These are phyloP conservation scores for Nitzschia sp. DNA, from an alignment of 108 stramenopile species.

Conservation along the genomic window DNA sequence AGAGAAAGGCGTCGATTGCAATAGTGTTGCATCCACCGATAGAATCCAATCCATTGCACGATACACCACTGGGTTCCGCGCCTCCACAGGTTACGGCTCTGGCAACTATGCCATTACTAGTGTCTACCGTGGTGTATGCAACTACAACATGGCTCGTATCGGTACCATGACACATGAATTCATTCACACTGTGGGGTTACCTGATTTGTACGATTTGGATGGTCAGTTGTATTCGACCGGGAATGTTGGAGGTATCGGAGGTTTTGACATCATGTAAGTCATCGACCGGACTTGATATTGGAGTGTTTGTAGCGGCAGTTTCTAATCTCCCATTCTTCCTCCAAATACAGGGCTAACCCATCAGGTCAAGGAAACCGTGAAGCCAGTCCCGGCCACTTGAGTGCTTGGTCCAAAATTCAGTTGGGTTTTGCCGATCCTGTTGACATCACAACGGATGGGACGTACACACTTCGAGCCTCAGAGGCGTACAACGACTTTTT, in stretches of 20 bases:
- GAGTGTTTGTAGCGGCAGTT: not conserved
- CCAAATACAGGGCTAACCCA: not conserved
- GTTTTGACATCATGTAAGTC: slow-evolving; percentile 32
- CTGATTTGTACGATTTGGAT: slow-evolving; percentile 36
- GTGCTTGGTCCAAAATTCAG: slow-evolving; percentile 47
- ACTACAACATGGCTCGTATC: slow-evolving; percentile 6
- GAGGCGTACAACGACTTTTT: slow-evolving; percentile 45
- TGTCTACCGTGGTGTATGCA: slow-evolving; percentile 33
- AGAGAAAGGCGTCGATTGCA: slow-evolving; percentile 38
- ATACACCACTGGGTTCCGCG: not conserved
- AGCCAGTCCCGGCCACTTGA: slow-evolving; percentile 38
- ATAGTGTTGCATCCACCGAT: not conserved
- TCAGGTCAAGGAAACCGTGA: not conserved
- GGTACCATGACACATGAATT: slow-evolving; percentile 41
- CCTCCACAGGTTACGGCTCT: not conserved
- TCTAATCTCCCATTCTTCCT: not conserved
- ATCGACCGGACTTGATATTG: not conserved
- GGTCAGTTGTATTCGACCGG: not conserved
- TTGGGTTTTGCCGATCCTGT: slow-evolving; percentile 56
- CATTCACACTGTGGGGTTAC: slow-evolving; percentile 21
- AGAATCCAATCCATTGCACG: slow-evolving; percentile 14
- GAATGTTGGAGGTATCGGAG: slow-evolving; percentile 21
- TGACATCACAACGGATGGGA: slow-evolving; percentile 44
- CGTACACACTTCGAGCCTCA: slow-evolving; percentile 39
- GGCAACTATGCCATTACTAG: slow-evolving; percentile 46